phyloP scores from a whole-genome alignment of 2,329 filamentous ascomycete species.

The Cladosporium velox region DNA sequence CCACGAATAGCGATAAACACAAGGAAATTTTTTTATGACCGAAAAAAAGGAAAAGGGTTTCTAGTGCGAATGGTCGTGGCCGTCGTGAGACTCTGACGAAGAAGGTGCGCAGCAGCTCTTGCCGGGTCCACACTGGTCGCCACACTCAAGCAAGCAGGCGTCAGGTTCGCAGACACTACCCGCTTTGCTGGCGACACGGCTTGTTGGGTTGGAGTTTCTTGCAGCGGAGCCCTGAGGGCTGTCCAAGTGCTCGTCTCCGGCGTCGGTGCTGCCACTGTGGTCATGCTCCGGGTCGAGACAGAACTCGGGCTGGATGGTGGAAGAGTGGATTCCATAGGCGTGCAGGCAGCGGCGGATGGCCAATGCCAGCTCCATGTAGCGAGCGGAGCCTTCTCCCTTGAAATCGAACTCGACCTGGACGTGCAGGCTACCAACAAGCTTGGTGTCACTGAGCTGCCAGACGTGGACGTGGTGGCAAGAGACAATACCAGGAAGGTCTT shows the following conservation, averaged over 20 bases:
- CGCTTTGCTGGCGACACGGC: conserved; percentile 38
- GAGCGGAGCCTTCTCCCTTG: conserved; percentile 71
- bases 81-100: conserved; percentile 30
- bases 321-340: conserved; percentile 93
- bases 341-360: conserved; percentile 86
- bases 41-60: neutral
- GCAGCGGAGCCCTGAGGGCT: conserved; percentile 29
- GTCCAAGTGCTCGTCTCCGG: conserved; percentile 34
- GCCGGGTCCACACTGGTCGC: conserved; percentile 45
- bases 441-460: conserved; percentile 95
- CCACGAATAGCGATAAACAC: neutral
- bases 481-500: conserved; percentile 78
- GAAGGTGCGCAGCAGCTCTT: conserved; percentile 45
- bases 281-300: conserved; percentile 48
- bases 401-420: conserved; percentile 90
- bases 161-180: conserved; percentile 36
- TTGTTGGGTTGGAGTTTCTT: conserved; percentile 36
- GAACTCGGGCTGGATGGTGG: conserved; percentile 94
- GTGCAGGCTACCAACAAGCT: conserved; percentile 89
- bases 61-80: conserved; percentile 38
- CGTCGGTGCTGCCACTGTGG: conserved; percentile 39
- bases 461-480: conserved; percentile 96
- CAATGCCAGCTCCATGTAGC: conserved; percentile 88
- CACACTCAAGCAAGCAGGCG: conserved; percentile 47
- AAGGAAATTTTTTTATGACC: neutral